These are phyloP conservation scores for Delonix regia DNA, from an alignment of 306 rosid genomes.

Conservation along the genomic window DNA sequence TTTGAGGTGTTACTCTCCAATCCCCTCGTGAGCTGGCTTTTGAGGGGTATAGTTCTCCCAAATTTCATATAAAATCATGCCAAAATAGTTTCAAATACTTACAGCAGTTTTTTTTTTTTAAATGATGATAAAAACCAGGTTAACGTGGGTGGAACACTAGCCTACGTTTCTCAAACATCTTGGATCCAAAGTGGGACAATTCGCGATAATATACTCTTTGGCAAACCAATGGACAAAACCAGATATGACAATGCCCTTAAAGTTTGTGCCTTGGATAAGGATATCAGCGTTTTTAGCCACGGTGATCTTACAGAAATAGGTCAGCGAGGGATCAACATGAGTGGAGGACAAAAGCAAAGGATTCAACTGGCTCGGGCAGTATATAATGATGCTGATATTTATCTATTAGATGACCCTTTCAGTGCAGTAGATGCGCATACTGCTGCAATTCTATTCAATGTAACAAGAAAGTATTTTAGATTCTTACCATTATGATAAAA, in stretches of 20 bases:
- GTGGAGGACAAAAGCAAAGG: slow-evolving; percentile 93
- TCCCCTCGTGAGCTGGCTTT: too few relatives aligned
- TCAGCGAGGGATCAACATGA: slow-evolving; percentile 86
- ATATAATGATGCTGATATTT: slow-evolving; percentile 75
- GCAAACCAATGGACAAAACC: slow-evolving; percentile 65
- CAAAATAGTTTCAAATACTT: slow-evolving; percentile 21
- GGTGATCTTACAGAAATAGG: slow-evolving; percentile 93
- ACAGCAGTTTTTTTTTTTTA: slow-evolving; percentile 1
- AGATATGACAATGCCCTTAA: slow-evolving; percentile 63
- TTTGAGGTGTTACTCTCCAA: neutral
- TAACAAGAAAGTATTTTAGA: slow-evolving; percentile 29
- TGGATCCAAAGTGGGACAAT: slow-evolving; percentile 94
- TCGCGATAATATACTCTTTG: slow-evolving; percentile 69
- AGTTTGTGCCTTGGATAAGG: slow-evolving; percentile 75
- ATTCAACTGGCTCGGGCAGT: slow-evolving; percentile 86
- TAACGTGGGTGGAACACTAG: slow-evolving; percentile 57
- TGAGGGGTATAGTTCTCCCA: neutral
- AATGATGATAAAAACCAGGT: slow-evolving; percentile 48
- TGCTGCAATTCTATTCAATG: slow-evolving; percentile 67
- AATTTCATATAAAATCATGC: neutral
- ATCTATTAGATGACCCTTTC: slow-evolving; percentile 81
- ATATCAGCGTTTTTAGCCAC: slow-evolving; percentile 60
- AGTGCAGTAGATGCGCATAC: slow-evolving; percentile 94
- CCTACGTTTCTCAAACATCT: slow-evolving; percentile 77
- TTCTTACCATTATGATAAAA: neutral